Evolutionary conservation across 2,329 filamentous ascomycete genomes (phyloP).

Genomic region (Aspergillus proliferans): DNA sequence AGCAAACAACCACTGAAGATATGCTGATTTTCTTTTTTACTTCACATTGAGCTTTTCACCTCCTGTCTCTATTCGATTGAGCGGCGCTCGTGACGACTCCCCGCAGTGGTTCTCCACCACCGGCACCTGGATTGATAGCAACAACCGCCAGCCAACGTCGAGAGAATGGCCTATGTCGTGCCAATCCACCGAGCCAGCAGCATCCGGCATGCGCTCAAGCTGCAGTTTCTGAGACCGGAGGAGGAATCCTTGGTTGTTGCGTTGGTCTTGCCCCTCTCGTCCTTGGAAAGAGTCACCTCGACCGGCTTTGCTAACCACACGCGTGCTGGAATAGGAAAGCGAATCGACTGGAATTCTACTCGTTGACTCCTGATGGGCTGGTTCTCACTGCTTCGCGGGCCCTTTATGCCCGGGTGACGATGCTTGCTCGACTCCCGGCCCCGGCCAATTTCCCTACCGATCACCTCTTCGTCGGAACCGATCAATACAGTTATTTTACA

Average conservation of each 20-base stretch:
- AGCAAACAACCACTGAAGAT: no score
- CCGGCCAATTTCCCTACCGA: slow-evolving; percentile 70
- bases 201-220: slow-evolving; percentile 78
- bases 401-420: slow-evolving; percentile 79
- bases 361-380: slow-evolving; percentile 55
- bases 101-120: neutral
- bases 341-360: slow-evolving; percentile 81
- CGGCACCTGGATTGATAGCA: neutral
- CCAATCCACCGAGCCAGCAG: slow-evolving; percentile 90
- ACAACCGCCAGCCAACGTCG: neutral
- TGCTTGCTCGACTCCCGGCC: slow-evolving; percentile 54
- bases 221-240: slow-evolving; percentile 66
- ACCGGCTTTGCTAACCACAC: slow-evolving; percentile 5
- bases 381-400: slow-evolving; percentile 61
- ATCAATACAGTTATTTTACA: slow-evolving; percentile 86
- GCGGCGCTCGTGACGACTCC: neutral
- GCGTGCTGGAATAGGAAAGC: slow-evolving; percentile 55
- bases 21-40: no score
- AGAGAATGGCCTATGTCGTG: slow-evolving; percentile 81
- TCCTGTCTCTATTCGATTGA: neutral
- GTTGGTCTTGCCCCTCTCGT: slow-evolving; percentile 49
- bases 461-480: slow-evolving; percentile 86
- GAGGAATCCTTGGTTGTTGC: slow-evolving; percentile 81
- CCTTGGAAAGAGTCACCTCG: neutral
- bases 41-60: neutral